Conservation (phyloP, 2,329 filamentous ascomycete species). For the Botrytis tulipae region DNA sequence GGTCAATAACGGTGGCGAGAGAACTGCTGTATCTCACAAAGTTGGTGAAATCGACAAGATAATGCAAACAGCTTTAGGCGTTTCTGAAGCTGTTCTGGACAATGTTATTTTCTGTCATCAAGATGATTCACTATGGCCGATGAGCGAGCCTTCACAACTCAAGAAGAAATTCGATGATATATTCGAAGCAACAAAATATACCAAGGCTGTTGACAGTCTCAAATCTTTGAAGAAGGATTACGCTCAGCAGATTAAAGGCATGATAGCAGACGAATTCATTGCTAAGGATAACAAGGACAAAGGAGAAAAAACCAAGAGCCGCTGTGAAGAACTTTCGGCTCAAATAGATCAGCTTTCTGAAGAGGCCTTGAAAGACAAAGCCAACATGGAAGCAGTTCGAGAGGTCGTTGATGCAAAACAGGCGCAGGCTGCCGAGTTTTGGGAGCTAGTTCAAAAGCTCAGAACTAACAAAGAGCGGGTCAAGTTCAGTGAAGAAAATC, state of each 20-base stretch:
- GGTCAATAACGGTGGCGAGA: conserved; percentile 76
- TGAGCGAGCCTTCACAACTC: conserved; percentile 79
- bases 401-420: conserved; percentile 64
- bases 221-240: conserved; percentile 83
- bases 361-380: conserved; percentile 55
- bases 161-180: conserved; percentile 98
- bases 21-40: conserved; percentile 73
- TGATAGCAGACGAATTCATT: conserved; percentile 72
- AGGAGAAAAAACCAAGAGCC: conserved; percentile 68
- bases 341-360: conserved; percentile 63
- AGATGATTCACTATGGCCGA: conserved; percentile 94
- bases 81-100: conserved; percentile 85
- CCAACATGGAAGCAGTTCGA: conserved; percentile 26
- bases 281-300: conserved; percentile 83
- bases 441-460: conserved; percentile 71
- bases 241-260: conserved; percentile 68
- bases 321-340: conserved; percentile 60
- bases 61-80: conserved; percentile 83
- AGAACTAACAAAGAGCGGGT: conserved; percentile 74
- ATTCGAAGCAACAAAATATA: conserved; percentile 95
- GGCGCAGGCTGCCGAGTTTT: conserved; percentile 70
- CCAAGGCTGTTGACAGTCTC: conserved; percentile 94
- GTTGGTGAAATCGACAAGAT: conserved; percentile 79
- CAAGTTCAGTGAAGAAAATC: conserved; percentile 64
- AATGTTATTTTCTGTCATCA: conserved; percentile 98